Conservation (phyloP, 345 rosid genomes). For the Arabis alpina region DNA sequence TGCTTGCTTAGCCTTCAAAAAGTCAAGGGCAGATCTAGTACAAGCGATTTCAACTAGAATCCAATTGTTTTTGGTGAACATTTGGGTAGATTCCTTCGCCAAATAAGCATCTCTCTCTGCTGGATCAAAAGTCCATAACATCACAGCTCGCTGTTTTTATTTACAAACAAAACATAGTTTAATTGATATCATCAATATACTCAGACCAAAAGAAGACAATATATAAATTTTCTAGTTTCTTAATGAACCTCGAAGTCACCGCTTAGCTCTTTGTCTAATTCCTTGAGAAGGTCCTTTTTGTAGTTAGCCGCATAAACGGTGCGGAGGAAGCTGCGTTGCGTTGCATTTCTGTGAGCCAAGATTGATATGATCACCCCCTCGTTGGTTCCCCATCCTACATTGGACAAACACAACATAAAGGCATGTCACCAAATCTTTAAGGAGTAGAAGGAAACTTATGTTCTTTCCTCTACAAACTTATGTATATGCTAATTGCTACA, state of each 20-base stretch:
- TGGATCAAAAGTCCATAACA: conserved; percentile 76
- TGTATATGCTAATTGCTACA: too few relatives aligned
- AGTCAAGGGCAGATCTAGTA: conserved; percentile 64
- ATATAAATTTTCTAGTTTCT: not conserved
- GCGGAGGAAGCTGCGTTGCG: conserved; percentile 66
- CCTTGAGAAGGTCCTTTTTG: conserved; percentile 77
- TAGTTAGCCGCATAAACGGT: conserved; percentile 62
- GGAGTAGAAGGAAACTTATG: not conserved
- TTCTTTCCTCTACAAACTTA: too few relatives aligned
- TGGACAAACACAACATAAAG: not conserved
- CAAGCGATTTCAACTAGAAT: conserved; percentile 86
- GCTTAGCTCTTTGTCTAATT: conserved; percentile 67
- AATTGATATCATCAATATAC: not conserved
- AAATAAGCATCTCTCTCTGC: conserved; percentile 79
- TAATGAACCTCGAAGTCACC: conserved; percentile 80
- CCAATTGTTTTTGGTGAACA: conserved; percentile 70
- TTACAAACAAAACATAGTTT: conserved; percentile 11
- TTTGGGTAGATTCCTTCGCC: conserved; percentile 78
- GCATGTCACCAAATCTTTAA: not conserved
- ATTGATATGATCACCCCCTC: conserved; percentile 75
- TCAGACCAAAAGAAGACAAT: not conserved
- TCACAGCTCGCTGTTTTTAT: conserved; percentile 56
- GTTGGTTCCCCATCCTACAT: conserved; percentile 90
- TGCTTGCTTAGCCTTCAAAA: conserved; percentile 68
- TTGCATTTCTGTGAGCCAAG: conserved; percentile 80